Evolutionary conservation across 1,284 basidiomycete species (phyloP).

Genomic region (Fomitopsis palustris): DNA sequence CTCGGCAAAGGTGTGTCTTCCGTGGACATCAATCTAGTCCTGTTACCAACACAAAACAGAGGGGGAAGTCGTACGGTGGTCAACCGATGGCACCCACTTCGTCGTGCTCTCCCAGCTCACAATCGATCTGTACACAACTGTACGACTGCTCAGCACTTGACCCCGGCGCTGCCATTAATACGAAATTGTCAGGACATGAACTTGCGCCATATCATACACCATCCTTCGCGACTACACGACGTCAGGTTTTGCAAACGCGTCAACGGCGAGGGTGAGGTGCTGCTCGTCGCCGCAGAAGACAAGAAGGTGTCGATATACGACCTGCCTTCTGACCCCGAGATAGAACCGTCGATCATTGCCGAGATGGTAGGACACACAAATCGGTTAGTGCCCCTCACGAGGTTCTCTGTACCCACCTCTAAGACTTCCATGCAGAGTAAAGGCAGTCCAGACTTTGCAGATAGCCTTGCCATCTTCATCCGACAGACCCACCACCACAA

Average conservation of each 20-base stretch:
- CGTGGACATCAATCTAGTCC: background rate
- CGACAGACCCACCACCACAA: constrained; percentile 45
- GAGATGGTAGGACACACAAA: constrained; percentile 70
- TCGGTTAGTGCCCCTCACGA: constrained; percentile 43
- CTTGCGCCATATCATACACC: constrained; percentile 65
- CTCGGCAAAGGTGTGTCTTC: constrained; percentile 69
- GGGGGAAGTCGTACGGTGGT: constrained; percentile 87
- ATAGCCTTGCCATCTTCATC: constrained; percentile 47
- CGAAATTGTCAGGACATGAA: constrained; percentile 25
- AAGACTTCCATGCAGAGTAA: constrained; percentile 46
- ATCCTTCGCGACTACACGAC: constrained; percentile 79
- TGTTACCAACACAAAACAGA: constrained; percentile 42
- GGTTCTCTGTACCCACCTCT: background rate
- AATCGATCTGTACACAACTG: constrained; percentile 81
- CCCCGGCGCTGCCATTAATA: background rate
- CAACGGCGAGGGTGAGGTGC: constrained; percentile 54
- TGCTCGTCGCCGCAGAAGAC: constrained; percentile 85
- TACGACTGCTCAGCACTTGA: constrained; percentile 33
- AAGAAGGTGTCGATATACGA: constrained; percentile 77
- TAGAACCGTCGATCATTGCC: constrained; percentile 50
- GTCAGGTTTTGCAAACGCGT: constrained; percentile 64
- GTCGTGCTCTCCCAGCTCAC: constrained; percentile 73
- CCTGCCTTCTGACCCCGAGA: constrained; percentile 38
- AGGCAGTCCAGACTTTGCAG: constrained; percentile 61
- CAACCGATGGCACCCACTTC: constrained; percentile 70